Evolutionary conservation across 2,329 filamentous ascomycete species (phyloP), one percentile per base, ranked within the genome.

Genomic region (Cylindrodendrum hubeiense): DNA sequence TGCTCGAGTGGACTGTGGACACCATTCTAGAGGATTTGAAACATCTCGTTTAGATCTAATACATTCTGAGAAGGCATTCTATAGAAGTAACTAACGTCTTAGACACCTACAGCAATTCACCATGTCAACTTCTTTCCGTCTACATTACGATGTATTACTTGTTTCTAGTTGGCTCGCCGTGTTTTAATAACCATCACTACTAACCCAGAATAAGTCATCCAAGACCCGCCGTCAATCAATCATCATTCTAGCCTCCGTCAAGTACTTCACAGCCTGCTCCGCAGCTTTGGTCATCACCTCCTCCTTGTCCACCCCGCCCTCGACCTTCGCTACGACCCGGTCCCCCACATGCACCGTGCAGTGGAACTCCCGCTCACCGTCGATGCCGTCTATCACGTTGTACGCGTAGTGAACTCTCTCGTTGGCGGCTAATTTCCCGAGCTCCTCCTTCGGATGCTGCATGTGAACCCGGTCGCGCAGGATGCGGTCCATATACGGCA

Each of bases 1-100:
- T 89, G 30, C 79, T 95, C 68, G 82, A 84, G 55, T 95, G 93
- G 93, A 89, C 89, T 1, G 91, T 93, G 2, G 85, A 89, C 56
- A 80, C 82, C 52, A 77, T 94, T 19, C 84, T 93, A 75, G 75
- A 76, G 19, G 79, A 82, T 67, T 67, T 88, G 65, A 79, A 82
- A 66, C 71, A 73, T 47, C 63, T 70, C 30, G 37, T 59, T 30
- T 69, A 72, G 58, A 51, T 17, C 13, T 26, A 47, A 39, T 26
- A 58, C 33, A 33, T 33, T 10, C 28, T 50, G 28, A 28, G 15
- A 39, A 39, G n/a, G n/a, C n/a, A n/a, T n/a, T n/a, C n/a, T n/a
- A 50, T 50, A 22, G 4, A 12, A 13, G 37, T 21, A 12, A 19
- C 33, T 39, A 19, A 34, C 60, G 28, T 46, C 62, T 7, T 17